A percentile compares a stretch with the other conserved stretches of the same genome.
These are phyloP conservation scores for Saccharomycopsis selenospora DNA, from an alignment of 805 yeast genomes.

Conservation along the genomic window DNA sequence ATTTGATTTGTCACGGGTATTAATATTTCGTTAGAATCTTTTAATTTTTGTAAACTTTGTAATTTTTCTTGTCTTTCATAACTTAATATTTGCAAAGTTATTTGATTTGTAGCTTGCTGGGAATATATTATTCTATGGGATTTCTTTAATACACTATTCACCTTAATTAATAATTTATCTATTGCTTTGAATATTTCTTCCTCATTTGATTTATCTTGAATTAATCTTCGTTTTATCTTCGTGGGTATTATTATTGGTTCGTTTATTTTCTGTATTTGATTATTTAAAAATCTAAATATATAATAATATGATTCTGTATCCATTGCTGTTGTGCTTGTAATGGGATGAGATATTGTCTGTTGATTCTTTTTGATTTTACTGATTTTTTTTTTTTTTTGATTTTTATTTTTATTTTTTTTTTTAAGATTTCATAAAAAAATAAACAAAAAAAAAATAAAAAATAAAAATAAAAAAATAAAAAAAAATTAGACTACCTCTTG, in stretches of 20 bases:
- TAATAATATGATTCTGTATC: neutral
- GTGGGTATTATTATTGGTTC: neutral
- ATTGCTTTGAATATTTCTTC: neutral
- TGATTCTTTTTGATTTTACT: too few relatives aligned
- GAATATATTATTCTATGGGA: conserved; percentile 6
- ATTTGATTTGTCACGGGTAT: conserved; percentile 4
- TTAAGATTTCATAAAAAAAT: too few relatives aligned
- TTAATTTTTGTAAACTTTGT: neutral
- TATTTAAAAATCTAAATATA: neutral
- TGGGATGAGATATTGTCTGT: too few relatives aligned
- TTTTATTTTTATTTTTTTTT: too few relatives aligned
- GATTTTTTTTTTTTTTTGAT: too few relatives aligned
- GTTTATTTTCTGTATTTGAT: neutral
- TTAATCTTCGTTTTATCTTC: too few relatives aligned
- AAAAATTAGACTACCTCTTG: too few relatives aligned
- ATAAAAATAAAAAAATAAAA: too few relatives aligned
- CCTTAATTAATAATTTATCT: neutral
- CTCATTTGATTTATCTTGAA: neutral
- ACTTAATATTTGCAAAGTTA: conserved; percentile 6
- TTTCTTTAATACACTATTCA: conserved; percentile 1
- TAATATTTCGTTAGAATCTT: conserved; percentile 1
- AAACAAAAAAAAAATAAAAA: too few relatives aligned
- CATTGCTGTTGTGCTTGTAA: too few relatives aligned
- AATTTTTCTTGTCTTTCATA: conserved; percentile 2
- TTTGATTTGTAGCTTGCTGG: conserved; percentile 6